Evolutionary conservation across 208 protist species (phyloP).

Genomic region (Lotmaria passim): DNA sequence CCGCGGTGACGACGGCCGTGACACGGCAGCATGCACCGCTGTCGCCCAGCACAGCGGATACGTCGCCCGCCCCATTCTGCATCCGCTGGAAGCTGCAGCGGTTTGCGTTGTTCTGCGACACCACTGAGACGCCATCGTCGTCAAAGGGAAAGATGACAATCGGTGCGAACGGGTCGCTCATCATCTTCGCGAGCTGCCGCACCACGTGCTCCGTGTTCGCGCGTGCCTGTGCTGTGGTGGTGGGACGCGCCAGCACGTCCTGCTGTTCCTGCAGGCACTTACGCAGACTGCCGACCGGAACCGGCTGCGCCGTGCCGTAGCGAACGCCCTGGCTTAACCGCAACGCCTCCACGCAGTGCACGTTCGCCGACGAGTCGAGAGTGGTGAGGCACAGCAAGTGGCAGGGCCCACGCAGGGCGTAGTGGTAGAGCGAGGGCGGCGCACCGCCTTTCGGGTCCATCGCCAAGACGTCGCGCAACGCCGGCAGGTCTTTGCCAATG

Average conservation of each 20-base stretch:
- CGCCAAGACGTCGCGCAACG: slow-evolving; percentile 38
- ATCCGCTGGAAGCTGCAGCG: too few relatives aligned
- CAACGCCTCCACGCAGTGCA: slow-evolving; percentile 30
- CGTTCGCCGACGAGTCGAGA: slow-evolving; percentile 29
- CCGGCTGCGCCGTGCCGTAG: slow-evolving; percentile 22
- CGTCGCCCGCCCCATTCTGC: too few relatives aligned
- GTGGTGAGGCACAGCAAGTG: slow-evolving; percentile 37
- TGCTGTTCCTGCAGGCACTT: slow-evolving; percentile 32
- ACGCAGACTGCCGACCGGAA: slow-evolving; percentile 40
- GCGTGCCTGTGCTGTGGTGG: slow-evolving; percentile 7
- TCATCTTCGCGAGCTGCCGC: slow-evolving; percentile 20
- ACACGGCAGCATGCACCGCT: not conserved
- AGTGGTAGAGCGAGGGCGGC: slow-evolving; percentile 44
- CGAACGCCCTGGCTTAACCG: slow-evolving; percentile 28
- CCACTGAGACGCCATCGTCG: slow-evolving; percentile 5
- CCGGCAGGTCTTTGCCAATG: slow-evolving; percentile 31
- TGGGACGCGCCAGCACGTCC: slow-evolving; percentile 9
- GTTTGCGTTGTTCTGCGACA: too few relatives aligned
- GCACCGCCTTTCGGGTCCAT: slow-evolving; percentile 31
- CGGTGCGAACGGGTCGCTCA: slow-evolving; percentile 13
- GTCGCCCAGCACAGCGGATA: not conserved
- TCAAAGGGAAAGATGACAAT: slow-evolving; percentile 29
- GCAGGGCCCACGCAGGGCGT: slow-evolving; percentile 40
- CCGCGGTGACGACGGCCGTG: slow-evolving; percentile 9
- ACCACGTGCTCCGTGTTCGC: slow-evolving; percentile 22